These are phyloP conservation scores for Coelastrella sp. DNA, from an alignment of 139 green algal species.

Conservation along the genomic window DNA sequence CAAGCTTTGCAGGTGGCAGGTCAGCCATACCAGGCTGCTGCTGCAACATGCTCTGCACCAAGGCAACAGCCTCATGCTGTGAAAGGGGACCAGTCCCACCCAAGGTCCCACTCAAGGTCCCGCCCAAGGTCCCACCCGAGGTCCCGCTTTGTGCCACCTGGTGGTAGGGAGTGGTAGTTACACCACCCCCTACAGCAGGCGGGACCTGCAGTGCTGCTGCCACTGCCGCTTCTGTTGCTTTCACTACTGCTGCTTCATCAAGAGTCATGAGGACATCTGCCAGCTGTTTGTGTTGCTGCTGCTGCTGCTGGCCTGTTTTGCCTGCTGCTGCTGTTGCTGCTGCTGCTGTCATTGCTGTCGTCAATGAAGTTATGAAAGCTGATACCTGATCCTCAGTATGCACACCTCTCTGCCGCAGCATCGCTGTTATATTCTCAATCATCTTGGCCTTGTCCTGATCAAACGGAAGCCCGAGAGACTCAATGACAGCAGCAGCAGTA, in stretches of 20 bases:
- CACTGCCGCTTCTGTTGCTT: slow-evolving; percentile 28
- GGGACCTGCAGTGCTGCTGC: slow-evolving; percentile 2
- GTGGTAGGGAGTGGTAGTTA: background rate
- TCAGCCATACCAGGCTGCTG: background rate
- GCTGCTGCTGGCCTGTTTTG: no score
- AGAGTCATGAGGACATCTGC: slow-evolving; percentile 2
- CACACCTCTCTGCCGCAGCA: slow-evolving; percentile 15
- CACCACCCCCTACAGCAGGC: no score
- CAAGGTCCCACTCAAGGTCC: background rate
- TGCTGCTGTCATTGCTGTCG: slow-evolving; percentile 7
- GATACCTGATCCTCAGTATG: slow-evolving; percentile 27
- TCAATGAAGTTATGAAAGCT: slow-evolving; percentile 22
- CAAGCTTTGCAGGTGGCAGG: background rate
- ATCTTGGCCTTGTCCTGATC: slow-evolving; percentile 2
- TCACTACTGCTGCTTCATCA: slow-evolving; percentile 25
- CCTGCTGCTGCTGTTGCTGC: slow-evolving; percentile 5
- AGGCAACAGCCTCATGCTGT: background rate
- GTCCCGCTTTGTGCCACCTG: background rate
- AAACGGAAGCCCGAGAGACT: slow-evolving; percentile 24
- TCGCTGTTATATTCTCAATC: slow-evolving; percentile 29
- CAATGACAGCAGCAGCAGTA: slow-evolving; percentile 25
- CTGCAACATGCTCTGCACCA: slow-evolving; percentile 6
- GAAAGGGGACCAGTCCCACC: background rate
- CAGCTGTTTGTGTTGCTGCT: background rate
- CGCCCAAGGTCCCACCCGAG: background rate